Evolutionary conservation across 2,329 filamentous ascomycete species (phyloP), one percentile per base, ranked within the genome.

Genomic region (Penicillium sp.): DNA sequence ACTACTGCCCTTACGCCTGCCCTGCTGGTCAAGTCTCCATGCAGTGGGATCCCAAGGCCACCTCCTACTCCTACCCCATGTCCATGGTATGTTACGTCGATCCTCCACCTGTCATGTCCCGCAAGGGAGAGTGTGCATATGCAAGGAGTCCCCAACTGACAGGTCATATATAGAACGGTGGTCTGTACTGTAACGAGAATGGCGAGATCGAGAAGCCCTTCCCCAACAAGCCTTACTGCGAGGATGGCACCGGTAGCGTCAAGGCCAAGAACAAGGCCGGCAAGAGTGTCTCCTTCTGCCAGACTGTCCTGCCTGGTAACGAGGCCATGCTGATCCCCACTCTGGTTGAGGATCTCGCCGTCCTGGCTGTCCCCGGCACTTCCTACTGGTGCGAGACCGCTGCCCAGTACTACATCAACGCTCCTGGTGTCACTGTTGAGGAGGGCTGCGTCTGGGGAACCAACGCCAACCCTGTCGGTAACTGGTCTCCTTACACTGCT

Each of bases 291-390:
- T 84, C 89, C 2, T 90, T 89, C 73, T 92, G 89, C 72, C 89
- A 92, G 73, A 92, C 89, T 4, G 86, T 91, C 12, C 73, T 91
- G 54, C 89, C 89, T 15, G 89, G 89, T 43, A 87, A 90, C 63
- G 89, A 92, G 75, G 86, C 86, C 54, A 92, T 92, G 88, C 78
- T 91, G 60, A 91, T 91, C 63, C 88, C 88, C 13, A 92, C 88
- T n/a, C 71, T 85, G 56, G 85, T 91, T 40, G 65, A 77, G 18
- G 74, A 77, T 55, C 70, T 65, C 20, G 76, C 78, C n/a, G 80
- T 79, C 24, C 76, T 93, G 48, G 88, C 89, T 43, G 88, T 92
- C 29, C 89, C 89, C 7, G 86, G 79, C 50, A 73, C 79, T 15
- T 79, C 74, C 49, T 92, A 92, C 72, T 92, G 88, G 89, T 83